These are phyloP conservation scores for Penicillium longicatenatum DNA, from an alignment of 495 filamentous ascomycete genomes.

Conservation along the genomic window DNA sequence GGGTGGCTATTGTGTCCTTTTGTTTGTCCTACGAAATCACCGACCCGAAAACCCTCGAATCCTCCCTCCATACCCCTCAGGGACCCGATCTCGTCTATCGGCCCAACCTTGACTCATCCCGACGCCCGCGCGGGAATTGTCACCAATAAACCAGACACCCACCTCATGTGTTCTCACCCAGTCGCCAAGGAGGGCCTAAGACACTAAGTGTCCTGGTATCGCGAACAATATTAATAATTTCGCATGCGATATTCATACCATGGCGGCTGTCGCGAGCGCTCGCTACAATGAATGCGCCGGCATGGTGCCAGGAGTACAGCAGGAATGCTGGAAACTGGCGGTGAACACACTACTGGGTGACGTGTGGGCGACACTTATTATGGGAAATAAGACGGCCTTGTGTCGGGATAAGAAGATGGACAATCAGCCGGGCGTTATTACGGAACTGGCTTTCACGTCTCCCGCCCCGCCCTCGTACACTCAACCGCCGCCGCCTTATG, in stretches of 20 bases:
- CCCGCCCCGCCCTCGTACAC: constrained; percentile 25
- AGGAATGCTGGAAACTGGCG: constrained; percentile 7
- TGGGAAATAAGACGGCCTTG: neutral
- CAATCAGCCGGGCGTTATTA: constrained; percentile 10
- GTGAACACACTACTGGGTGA: constrained; percentile 16
- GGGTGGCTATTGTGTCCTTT: constrained; percentile 19
- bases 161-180: constrained; percentile 24
- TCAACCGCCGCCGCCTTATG: constrained; percentile 45
- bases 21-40: neutral
- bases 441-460: constrained; percentile 17
- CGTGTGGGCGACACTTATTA: constrained; percentile 15
- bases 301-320: neutral
- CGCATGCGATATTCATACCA: constrained; percentile 21
- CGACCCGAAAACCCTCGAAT: constrained; percentile 1
- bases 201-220: constrained; percentile 17
- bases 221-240: neutral
- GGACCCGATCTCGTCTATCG: neutral
- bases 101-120: constrained; percentile 14
- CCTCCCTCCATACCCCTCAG: neutral
- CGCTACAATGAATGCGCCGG: constrained; percentile 5
- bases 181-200: constrained; percentile 13
- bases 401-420: neutral
- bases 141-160: neutral
- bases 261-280: constrained; percentile 17
- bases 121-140: constrained; percentile 14